Conservation (phyloP, 176 grass and related monocot species). For the Typha latifolia region DNA sequence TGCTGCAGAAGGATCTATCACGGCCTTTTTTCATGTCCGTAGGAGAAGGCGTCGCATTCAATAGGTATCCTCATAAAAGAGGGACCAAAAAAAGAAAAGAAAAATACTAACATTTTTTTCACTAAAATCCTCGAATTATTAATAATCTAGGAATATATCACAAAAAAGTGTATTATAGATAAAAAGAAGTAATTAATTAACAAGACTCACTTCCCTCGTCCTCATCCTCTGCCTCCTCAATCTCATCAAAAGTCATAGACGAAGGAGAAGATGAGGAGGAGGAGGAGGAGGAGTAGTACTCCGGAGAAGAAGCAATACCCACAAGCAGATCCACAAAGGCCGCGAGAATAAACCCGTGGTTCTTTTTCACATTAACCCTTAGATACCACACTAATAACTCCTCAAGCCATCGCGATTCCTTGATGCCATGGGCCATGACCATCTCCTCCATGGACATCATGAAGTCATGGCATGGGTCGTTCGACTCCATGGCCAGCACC, state of each 20-base stretch:
- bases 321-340: conserved; percentile 84
- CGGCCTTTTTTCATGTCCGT: too few species aligned
- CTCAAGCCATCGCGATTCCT: conserved; percentile 45
- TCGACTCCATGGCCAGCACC: conserved; percentile 75
- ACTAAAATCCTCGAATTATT: too few species aligned
- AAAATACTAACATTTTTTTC: too few species aligned
- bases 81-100: too few species aligned
- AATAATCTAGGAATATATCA: too few species aligned
- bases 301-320: conserved; percentile 22
- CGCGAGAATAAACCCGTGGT: conserved; percentile 64
- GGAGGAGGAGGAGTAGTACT: not conserved
- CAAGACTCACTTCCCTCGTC: conserved; percentile 18
- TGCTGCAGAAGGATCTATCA: too few species aligned
- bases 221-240: conserved; percentile 24
- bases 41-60: too few species aligned
- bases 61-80: too few species aligned
- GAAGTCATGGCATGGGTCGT: conserved; percentile 77
- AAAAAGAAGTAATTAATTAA: not conserved
- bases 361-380: conserved; percentile 67
- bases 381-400: conserved; percentile 77
- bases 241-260: conserved; percentile 5
- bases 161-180: too few species aligned
- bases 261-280: conserved; percentile 4
- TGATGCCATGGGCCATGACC: conserved; percentile 63
- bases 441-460: conserved; percentile 86